Evolutionary conservation across 148 eudicot species (phyloP), one percentile per base, ranked within the genome.

Genomic region (Fagopyrum homotropicum): DNA sequence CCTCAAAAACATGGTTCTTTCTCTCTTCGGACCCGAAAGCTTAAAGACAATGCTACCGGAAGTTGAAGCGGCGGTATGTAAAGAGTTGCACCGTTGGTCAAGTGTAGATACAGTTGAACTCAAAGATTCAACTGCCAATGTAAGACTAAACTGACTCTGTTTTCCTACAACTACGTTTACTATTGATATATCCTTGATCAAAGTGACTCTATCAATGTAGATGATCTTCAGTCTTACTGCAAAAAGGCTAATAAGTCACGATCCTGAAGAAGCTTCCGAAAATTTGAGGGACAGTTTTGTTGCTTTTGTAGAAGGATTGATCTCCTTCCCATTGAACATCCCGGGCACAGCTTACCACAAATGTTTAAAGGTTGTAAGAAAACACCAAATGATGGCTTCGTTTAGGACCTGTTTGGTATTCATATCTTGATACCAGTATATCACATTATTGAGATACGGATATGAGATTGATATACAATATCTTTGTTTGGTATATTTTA

Each of bases 281-380:
- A 87, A 87, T 82, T 77, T 89, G 29, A 84, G 98, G 77, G 88
- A 83, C 49, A 83, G 73, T 50, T 93, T 87, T 82, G 90, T 75
- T 44, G 91, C 87, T 64, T 92, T 92, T 72, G 86, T 90, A 30
- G 82, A 81, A 75, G 98, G 98, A 75, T 74, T 93, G 75, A 89
- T 90, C 77, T 93, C 98, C 45, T 90, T 90, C 72, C 96, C 98
- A 60, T 54, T 93, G 49, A 73, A 93, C 77, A 82, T 93, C 76
- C 98, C 98, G 44, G 92, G 98, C 68, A 93, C 98, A 52, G 87
- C 98, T 43, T 90, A 83, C 76, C 87, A 88, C 77, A 84, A 86
- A 71, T 90, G 98, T 78, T 68, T 90, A 78, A 85, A 87, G 97
- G 97, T 90, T 79, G 14, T 46, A 4, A n/a, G n/a, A n/a, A n/a